Evolutionary conservation across 2,329 filamentous ascomycete genomes (phyloP).

Genomic region (Exserohilum turcica): DNA sequence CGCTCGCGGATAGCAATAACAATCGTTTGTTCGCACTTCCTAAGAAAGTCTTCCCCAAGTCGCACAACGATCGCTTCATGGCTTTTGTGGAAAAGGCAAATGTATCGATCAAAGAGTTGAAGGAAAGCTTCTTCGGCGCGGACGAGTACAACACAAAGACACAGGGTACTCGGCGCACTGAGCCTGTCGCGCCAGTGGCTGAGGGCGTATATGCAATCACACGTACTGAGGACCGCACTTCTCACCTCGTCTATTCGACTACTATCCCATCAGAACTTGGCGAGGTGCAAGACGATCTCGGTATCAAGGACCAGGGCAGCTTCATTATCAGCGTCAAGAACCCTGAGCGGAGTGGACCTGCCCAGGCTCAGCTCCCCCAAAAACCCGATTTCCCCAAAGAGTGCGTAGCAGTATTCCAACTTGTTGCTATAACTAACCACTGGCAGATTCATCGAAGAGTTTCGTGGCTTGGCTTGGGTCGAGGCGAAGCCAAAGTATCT

Average conservation of each 20-base stretch:
- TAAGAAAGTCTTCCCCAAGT: constrained; percentile 80
- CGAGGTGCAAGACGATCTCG: constrained; percentile 76
- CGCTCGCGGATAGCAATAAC: constrained; percentile 62
- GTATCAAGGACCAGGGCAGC: constrained; percentile 71
- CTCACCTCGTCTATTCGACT: constrained; percentile 78
- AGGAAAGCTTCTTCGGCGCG: constrained; percentile 70
- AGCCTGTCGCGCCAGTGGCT: constrained; percentile 74
- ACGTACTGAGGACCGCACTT: constrained; percentile 67
- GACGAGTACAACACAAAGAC: constrained; percentile 78
- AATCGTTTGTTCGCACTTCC: constrained; percentile 77
- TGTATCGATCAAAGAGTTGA: constrained; percentile 69
- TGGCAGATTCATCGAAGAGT: constrained; percentile 69
- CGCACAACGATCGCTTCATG: constrained; percentile 72
- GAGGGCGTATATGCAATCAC: constrained; percentile 87
- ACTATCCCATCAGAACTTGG: constrained; percentile 73
- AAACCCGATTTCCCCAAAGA: constrained; percentile 72
- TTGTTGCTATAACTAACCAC: constrained; percentile 9
- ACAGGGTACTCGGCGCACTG: constrained; percentile 67
- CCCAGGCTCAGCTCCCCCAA: constrained; percentile 66
- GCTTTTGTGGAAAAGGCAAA: constrained; percentile 80
- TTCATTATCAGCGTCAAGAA: constrained; percentile 84
- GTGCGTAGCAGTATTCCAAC: constrained; percentile 50
- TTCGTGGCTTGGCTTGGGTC: constrained; percentile 74
- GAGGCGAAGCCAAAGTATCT: constrained; percentile 74
- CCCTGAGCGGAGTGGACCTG: constrained; percentile 70